phyloP scores from a whole-genome alignment of 2,329 filamentous ascomycete genomes.

The Fusarium nematophilum region DNA sequence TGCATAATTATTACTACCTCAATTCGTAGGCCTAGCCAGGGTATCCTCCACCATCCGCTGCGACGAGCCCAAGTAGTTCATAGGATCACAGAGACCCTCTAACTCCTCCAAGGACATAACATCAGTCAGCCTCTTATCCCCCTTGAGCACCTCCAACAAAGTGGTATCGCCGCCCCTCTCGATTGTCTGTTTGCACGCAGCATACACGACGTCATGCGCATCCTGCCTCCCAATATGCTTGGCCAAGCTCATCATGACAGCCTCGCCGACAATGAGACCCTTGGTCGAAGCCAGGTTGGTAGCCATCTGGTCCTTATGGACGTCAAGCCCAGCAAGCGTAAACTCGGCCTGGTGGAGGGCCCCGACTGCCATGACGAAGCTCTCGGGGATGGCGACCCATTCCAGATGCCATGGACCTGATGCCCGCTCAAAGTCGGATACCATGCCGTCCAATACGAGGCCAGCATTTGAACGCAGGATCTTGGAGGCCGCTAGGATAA shows the following conservation, averaged over 20 bases:
- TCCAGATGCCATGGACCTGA: conserved; percentile 70
- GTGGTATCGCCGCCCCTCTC: conserved; percentile 6
- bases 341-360: conserved; percentile 66
- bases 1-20: no score
- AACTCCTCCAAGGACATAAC: not conserved
- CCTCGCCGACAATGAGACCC: conserved; percentile 67
- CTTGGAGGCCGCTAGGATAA: conserved; percentile 66
- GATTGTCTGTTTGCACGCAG: conserved; percentile 54
- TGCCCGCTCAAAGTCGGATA: conserved; percentile 67
- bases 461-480: conserved; percentile 63
- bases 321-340: conserved; percentile 61
- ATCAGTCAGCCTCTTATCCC: not conserved
- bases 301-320: conserved; percentile 61
- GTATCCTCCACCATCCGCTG: not conserved
- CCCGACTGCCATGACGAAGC: conserved; percentile 64
- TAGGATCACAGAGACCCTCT: conserved; percentile 9
- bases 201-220: conserved; percentile 67
- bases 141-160: conserved; percentile 2
- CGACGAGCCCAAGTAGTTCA: conserved; percentile 13
- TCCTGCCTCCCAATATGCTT: conserved; percentile 61
- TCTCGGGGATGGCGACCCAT: conserved; percentile 66
- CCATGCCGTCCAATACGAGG: conserved; percentile 66
- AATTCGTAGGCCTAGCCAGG: no score
- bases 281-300: conserved; percentile 62
- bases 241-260: conserved; percentile 71